Conservation (phyloP, 2,329 filamentous ascomycete genomes). For the Beauveria asiatica region DNA sequence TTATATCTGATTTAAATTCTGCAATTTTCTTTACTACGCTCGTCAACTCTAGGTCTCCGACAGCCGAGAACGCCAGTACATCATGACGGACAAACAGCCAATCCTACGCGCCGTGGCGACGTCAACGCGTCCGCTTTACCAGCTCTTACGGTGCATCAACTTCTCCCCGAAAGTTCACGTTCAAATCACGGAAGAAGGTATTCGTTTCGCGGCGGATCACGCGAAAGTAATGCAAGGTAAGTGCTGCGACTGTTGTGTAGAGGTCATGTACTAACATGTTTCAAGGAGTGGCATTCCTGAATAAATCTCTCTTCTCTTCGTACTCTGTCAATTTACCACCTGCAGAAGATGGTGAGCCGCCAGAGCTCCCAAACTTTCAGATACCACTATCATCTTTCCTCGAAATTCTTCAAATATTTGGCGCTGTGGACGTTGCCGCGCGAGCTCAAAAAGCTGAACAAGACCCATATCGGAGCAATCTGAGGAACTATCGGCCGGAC, state of each 20-base stretch:
- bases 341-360: slow-evolving; percentile 28
- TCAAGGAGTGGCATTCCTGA: slow-evolving; percentile 61
- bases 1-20: slow-evolving; percentile 15
- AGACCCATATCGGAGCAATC: slow-evolving; percentile 52
- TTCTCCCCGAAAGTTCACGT: slow-evolving; percentile 51
- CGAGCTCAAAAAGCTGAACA: slow-evolving; percentile 50
- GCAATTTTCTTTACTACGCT: slow-evolving; percentile 14
- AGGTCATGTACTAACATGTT: slow-evolving; percentile 6
- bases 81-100: slow-evolving; percentile 32
- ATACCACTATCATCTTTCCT: slow-evolving; percentile 80
- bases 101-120: slow-evolving; percentile 70
- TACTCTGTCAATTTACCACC: slow-evolving; percentile 57
- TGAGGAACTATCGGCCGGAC: slow-evolving; percentile 55
- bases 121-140: slow-evolving; percentile 67
- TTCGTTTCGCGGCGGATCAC: slow-evolving; percentile 84
- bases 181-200: slow-evolving; percentile 74
- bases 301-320: slow-evolving; percentile 79
- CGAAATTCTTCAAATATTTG: slow-evolving; percentile 93
- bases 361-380: slow-evolving; percentile 63
- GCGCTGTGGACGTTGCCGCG: slow-evolving; percentile 61
- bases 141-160: slow-evolving; percentile 49
- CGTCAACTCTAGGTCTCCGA: slow-evolving; percentile 2
- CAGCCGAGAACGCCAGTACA: slow-evolving; percentile 11
- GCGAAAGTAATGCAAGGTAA: slow-evolving; percentile 83
- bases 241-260: neutral